A percentile compares a stretch with the other conserved stretches of the same genome.
phyloP scores from a whole-genome alignment of 2,329 filamentous ascomycete species.

The Trichoderma hamatum region DNA sequence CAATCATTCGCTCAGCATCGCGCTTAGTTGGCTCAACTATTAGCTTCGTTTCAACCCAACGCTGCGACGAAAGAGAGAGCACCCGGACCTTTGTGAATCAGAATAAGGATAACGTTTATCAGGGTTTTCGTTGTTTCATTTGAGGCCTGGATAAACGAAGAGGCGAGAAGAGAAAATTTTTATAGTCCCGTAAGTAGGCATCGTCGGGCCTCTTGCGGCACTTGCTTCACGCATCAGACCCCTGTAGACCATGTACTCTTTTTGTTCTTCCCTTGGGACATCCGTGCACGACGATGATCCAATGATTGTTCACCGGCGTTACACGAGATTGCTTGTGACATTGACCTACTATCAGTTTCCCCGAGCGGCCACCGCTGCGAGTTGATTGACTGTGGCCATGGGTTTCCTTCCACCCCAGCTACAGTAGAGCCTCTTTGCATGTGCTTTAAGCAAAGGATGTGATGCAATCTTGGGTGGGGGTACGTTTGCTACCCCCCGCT shows the following conservation, averaged over 20 bases:
- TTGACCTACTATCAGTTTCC: slow-evolving; percentile 18
- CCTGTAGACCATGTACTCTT: neutral
- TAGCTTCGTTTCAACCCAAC: slow-evolving; percentile 26
- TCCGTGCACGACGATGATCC: slow-evolving; percentile 10
- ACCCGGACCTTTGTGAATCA: slow-evolving; percentile 11
- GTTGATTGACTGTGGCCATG: slow-evolving; percentile 2
- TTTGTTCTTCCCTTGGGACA: neutral
- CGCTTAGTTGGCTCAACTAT: slow-evolving; percentile 13
- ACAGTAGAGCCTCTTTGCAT: neutral
- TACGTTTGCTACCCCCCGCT: neutral
- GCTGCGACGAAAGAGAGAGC: slow-evolving; percentile 2
- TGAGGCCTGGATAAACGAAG: neutral
- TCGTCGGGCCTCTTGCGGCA: neutral
- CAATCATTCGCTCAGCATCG: slow-evolving; percentile 12
- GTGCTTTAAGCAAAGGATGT: neutral
- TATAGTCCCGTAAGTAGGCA: neutral
- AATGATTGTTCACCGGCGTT: slow-evolving; percentile 19
- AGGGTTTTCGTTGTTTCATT: neutral
- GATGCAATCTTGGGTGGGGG: slow-evolving; percentile 16
- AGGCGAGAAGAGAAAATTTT: neutral
- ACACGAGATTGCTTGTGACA: slow-evolving; percentile 25
- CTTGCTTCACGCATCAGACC: neutral
- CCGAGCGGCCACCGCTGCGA: slow-evolving; percentile 22
- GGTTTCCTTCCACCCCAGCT: slow-evolving; percentile 2
- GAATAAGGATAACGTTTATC: slow-evolving; percentile 2